phyloP scores from a whole-genome alignment of 768 basidiomycete genomes.

The Chalciporus sphaerocephalus region DNA sequence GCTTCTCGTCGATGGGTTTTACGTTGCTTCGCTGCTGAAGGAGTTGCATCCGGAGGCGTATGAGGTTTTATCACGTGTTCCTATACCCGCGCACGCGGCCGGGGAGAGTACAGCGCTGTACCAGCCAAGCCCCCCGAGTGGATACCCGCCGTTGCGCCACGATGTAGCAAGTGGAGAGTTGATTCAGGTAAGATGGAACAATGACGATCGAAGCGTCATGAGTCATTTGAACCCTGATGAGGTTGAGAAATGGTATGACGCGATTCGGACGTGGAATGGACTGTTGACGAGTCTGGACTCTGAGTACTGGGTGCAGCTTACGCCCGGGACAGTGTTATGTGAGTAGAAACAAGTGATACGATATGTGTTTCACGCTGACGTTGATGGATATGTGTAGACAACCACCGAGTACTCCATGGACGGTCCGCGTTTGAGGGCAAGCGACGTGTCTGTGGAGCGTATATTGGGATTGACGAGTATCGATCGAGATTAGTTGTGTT shows the following conservation, averaged over 20 bases:
- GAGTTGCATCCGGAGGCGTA: conserved; percentile 70
- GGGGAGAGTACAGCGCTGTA: conserved; percentile 64
- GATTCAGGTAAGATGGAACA: conserved; percentile 86
- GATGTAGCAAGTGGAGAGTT: conserved; percentile 58
- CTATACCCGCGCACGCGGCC: conserved; percentile 82
- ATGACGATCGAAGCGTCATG: conserved; percentile 87
- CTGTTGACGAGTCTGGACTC: conserved; percentile 75
- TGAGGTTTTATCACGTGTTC: conserved; percentile 58
- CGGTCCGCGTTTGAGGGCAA: conserved; percentile 86
- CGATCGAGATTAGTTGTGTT: conserved; percentile 71
- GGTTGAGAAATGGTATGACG: conserved; percentile 85
- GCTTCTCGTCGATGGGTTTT: conserved; percentile 94
- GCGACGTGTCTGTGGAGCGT: conserved; percentile 93
- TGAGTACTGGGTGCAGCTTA: conserved; percentile 89
- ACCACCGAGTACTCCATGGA: conserved; percentile 91
- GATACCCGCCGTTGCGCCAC: conserved; percentile 71
- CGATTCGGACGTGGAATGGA: conserved; percentile 73
- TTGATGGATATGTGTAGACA: conserved; percentile 68
- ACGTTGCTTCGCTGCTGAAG: conserved; percentile 77
- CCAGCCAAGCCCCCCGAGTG: conserved; percentile 49
- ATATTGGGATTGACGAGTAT: conserved; percentile 89
- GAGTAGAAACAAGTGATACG: conserved; percentile 26
- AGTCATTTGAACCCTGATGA: conserved; percentile 49
- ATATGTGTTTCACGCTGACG: neutral
- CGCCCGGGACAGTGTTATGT: conserved; percentile 83